Conservation (phyloP, 169 alveolate genomes). For the Plasmodium inui region DNA sequence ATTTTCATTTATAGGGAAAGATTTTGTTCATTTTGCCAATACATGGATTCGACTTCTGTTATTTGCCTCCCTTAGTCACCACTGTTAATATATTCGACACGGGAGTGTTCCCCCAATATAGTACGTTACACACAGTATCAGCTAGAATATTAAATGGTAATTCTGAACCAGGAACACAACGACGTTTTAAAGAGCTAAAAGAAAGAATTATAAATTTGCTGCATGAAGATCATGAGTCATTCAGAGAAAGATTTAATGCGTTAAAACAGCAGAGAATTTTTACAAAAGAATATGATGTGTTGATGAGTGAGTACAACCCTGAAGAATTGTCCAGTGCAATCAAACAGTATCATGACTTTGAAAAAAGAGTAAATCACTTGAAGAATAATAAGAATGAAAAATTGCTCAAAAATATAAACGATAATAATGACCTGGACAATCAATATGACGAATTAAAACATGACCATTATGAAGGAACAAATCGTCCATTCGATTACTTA, state of each 20-base stretch:
- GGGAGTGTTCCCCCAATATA: background rate
- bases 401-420: background rate
- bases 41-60: background rate
- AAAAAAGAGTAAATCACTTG: conserved; percentile 9
- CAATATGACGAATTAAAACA: conserved; percentile 1
- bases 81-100: background rate
- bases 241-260: conserved; percentile 1
- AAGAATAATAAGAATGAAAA: background rate
- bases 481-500: background rate
- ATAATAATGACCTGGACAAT: background rate
- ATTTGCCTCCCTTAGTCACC: background rate
- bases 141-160: conserved; percentile 12
- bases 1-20: background rate
- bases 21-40: background rate
- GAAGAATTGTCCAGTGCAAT: background rate
- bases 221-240: conserved; percentile 3
- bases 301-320: background rate
- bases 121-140: background rate
- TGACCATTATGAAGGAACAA: background rate
- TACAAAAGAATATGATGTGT: background rate
- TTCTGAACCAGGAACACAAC: background rate
- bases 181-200: background rate
- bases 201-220: conserved; percentile 21
- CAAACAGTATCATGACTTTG: background rate
- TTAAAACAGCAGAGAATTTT: background rate